phyloP scores from a whole-genome alignment of 805 yeast genomes.

The Spathaspora sp. region DNA sequence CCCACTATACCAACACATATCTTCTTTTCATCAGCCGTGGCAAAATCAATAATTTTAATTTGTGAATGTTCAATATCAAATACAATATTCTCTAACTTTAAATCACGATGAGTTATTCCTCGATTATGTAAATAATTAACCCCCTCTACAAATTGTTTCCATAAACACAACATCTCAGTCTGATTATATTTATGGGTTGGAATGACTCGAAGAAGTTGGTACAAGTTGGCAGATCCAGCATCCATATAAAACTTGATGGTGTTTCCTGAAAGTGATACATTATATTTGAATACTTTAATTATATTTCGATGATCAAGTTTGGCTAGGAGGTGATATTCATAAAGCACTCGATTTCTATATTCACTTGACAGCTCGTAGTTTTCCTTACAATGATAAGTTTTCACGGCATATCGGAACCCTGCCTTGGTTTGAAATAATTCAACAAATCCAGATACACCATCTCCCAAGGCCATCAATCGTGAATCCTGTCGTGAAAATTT shows the following conservation, averaged over 20 bases:
- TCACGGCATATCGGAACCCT: constrained; percentile 36
- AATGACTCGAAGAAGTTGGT: constrained; percentile 7
- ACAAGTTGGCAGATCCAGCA: constrained; percentile 25
- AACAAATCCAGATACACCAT: constrained; percentile 15
- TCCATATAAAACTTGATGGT: constrained; percentile 28
- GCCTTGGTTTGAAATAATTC: constrained; percentile 10
- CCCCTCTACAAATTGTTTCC: constrained; percentile 40
- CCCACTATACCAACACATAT: constrained; percentile 46
- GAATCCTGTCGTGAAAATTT: constrained; percentile 4
- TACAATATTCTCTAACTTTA: constrained; percentile 46
- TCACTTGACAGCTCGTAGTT: constrained; percentile 36
- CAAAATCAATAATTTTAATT: constrained; percentile 46
- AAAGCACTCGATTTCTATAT: constrained; percentile 31
- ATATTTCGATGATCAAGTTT: constrained; percentile 29
- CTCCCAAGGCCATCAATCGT: constrained; percentile 6
- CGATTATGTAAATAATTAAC: constrained; percentile 34
- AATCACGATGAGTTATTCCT: constrained; percentile 46
- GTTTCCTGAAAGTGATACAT: constrained; percentile 17
- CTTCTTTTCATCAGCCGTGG: constrained; percentile 20
- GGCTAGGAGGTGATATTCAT: constrained; percentile 32
- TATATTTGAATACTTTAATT: constrained; percentile 28
- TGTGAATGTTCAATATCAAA: constrained; percentile 19
- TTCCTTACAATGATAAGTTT: constrained; percentile 41
- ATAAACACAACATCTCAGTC: constrained; percentile 23
- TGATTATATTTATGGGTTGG: not conserved